Evolutionary conservation across 129 eudicot genomes (phyloP).

Genomic region (Helianthus tuberosus): DNA sequence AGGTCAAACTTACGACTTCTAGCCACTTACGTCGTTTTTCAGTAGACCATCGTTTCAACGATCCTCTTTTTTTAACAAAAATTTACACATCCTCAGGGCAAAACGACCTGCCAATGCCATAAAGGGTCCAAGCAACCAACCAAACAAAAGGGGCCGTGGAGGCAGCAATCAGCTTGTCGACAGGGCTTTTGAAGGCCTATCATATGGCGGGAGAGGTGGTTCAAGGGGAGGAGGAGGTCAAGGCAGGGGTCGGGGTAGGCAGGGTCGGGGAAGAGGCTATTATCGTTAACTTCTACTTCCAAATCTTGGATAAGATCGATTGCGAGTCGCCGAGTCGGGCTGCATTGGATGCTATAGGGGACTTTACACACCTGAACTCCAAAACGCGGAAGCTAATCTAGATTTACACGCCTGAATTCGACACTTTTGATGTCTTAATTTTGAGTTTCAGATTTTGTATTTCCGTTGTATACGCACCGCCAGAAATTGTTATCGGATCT

Average conservation of each 20-base stretch:
- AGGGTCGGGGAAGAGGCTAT: conserved; percentile 67
- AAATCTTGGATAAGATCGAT: background rate
- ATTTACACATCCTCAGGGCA: conserved; percentile 34
- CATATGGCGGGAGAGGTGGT: conserved; percentile 60
- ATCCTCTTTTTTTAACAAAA: background rate
- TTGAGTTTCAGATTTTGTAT: conserved; percentile 14
- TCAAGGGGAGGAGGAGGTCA: conserved; percentile 60
- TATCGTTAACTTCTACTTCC: conserved; percentile 29
- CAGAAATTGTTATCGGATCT: conserved; percentile 4
- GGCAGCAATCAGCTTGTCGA: conserved; percentile 57
- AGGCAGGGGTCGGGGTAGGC: conserved; percentile 63
- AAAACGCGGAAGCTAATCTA: conserved; percentile 10
- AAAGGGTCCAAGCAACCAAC: conserved; percentile 51
- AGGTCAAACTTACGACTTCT: background rate
- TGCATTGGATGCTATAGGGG: conserved; percentile 8
- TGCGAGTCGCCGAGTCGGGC: background rate
- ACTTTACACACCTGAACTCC: background rate
- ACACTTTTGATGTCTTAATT: background rate
- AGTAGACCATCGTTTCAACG: background rate
- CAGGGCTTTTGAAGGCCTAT: conserved; percentile 55
- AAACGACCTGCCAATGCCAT: conserved; percentile 57
- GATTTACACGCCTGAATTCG: conserved; percentile 17
- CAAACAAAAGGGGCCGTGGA: conserved; percentile 63
- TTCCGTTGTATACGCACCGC: background rate
- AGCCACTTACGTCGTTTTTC: background rate